Evolutionary conservation across 2,329 filamentous ascomycete species (phyloP).

Genomic region (Rutstroemia sp.): DNA sequence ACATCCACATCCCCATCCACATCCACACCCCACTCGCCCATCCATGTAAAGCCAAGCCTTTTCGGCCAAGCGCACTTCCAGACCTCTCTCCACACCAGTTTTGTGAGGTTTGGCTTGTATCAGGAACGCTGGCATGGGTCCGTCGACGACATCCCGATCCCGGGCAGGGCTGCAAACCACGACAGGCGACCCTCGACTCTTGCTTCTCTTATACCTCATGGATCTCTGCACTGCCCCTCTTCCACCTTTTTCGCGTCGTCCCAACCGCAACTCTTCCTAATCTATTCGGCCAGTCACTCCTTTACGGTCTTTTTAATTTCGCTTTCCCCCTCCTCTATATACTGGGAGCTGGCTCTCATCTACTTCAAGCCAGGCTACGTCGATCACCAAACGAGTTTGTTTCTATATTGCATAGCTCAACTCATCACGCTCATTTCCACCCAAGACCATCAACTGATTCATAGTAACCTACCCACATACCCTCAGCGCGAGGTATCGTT

Average conservation of each 20-base stretch:
- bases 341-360: slow-evolving; percentile 52
- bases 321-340: slow-evolving; percentile 39
- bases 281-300: slow-evolving; percentile 43
- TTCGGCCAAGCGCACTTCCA: slow-evolving; percentile 22
- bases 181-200: slow-evolving; percentile 32
- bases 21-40: slow-evolving; percentile 5
- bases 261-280: slow-evolving; percentile 35
- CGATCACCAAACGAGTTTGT: slow-evolving; percentile 37
- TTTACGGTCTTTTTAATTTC: slow-evolving; percentile 38
- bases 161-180: slow-evolving; percentile 22
- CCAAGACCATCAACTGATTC: slow-evolving; percentile 24
- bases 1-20: too few relatives aligned
- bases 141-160: slow-evolving; percentile 26
- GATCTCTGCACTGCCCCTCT: slow-evolving; percentile 43
- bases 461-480: slow-evolving; percentile 30
- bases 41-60: slow-evolving; percentile 17
- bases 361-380: slow-evolving; percentile 33
- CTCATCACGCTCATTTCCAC: slow-evolving; percentile 36
- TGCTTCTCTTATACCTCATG: slow-evolving; percentile 45
- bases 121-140: slow-evolving; percentile 27
- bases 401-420: slow-evolving; percentile 34
- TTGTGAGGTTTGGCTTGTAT: slow-evolving; percentile 29
- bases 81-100: slow-evolving; percentile 25
- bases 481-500: slow-evolving; percentile 35
- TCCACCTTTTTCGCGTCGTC: slow-evolving; percentile 37